Evolutionary conservation across 768 basidiomycete species (phyloP), one percentile per base, ranked within the genome.

Genomic region (Collybia mongolica): DNA sequence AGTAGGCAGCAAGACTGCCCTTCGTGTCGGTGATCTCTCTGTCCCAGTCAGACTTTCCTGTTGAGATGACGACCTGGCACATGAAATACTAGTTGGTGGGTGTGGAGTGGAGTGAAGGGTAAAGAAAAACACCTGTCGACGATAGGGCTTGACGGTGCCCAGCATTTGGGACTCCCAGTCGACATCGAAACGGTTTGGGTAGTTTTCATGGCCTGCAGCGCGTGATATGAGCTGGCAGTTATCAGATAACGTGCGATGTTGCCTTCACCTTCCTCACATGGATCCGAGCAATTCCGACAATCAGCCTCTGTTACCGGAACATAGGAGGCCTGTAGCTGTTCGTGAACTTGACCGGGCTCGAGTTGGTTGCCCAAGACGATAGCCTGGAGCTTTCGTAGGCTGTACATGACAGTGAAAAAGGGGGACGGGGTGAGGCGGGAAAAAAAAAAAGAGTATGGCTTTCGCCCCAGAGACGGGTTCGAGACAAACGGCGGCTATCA

Each of bases 31-130:
- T 87, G 52, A 98, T 82, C 38, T 93, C 85, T 37, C 76, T 75
- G 35, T 83, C 80, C 95, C 95, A 98, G 70, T 98, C 93, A 17
- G 83, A 76, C 67, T 89, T 85, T 5, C 93, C 93, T 0, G 93
- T 96, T 1, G 91, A 94, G 46, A 98, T 89, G 28, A 98, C 74
- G 28, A 96, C 76, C 87, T 94, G 63, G 28, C 11, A 41, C n/a
- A 45, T 15, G 7, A 51, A 46, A 47, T 49, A 24, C 36, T 45
- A 45, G 32, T 49, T 7, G 40, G 19, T 40, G 41, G 44, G 41
- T 20, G 29, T 18, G 14, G 42, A 38, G 24, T 42, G 28, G 36
- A 40, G n/a, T 19, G 36, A 42, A 2, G 39, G n/a, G 2, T 3
- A 17, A 35, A 17, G 18, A 18, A 37, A 56, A 61, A 32, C 55